Conservation (phyloP, 306 rosid genomes). For the Carpinus viminea region DNA sequence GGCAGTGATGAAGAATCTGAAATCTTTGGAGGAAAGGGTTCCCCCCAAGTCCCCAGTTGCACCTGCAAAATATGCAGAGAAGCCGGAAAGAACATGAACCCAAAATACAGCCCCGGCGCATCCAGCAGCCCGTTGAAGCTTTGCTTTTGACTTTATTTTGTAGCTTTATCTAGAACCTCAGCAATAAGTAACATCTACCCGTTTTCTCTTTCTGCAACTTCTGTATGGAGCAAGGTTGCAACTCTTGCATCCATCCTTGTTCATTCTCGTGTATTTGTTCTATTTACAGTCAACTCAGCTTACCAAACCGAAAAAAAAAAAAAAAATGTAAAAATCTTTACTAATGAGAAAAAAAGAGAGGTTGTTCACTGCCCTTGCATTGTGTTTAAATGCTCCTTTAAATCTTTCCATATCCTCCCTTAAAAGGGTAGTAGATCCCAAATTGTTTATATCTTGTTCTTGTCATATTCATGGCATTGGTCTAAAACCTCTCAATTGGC, state of each 20-base stretch:
- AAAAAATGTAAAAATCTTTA: constrained; percentile 14
- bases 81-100: constrained; percentile 40
- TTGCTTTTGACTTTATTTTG: constrained; percentile 19
- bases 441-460: too few species aligned
- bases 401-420: background rate
- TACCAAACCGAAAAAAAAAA: constrained; percentile 25
- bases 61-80: constrained; percentile 33
- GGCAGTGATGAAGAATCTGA: constrained; percentile 26
- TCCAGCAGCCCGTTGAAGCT: constrained; percentile 42
- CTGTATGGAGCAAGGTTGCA: constrained; percentile 56
- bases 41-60: constrained; percentile 29
- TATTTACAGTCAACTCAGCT: constrained; percentile 15
- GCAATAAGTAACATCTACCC: background rate
- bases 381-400: background rate
- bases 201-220: constrained; percentile 46
- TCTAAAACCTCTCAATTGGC: too few species aligned
- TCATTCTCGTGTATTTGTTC: constrained; percentile 23
- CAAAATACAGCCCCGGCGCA: constrained; percentile 39
- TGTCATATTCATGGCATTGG: too few species aligned
- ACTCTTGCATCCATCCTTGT: constrained; percentile 34
- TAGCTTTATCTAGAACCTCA: constrained; percentile 27
- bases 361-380: background rate
- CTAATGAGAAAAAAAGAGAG: too few species aligned
- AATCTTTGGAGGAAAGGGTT: constrained; percentile 36
- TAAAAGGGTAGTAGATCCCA: too few species aligned